Conservation (phyloP, 306 rosid species). For the Trifolium fragiferum region DNA sequence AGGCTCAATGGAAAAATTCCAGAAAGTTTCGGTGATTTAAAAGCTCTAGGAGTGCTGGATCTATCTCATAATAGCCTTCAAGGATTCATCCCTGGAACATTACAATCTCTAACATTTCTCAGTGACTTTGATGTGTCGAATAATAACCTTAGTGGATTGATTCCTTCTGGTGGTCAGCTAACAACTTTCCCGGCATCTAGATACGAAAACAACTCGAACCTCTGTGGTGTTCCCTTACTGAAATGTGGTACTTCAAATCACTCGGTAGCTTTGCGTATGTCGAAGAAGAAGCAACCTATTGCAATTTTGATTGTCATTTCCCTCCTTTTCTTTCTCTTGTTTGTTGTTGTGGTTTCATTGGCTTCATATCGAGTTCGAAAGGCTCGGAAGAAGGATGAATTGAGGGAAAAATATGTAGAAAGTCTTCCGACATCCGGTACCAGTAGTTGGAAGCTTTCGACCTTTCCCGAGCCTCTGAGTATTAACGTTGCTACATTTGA, state of each 20-base stretch:
- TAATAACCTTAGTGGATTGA: constrained; percentile 63
- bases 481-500: constrained; percentile 77
- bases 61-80: constrained; percentile 70
- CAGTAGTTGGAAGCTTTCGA: constrained; percentile 74
- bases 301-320: constrained; percentile 51
- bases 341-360: constrained; percentile 46
- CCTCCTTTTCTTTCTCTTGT: constrained; percentile 52
- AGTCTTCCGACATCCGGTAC: constrained; percentile 80
- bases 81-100: constrained; percentile 66
- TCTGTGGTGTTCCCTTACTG: constrained; percentile 70
- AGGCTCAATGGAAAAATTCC: constrained; percentile 64
- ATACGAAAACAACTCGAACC: constrained; percentile 71
- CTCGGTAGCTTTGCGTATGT: constrained; percentile 12
- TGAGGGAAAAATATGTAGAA: constrained; percentile 61
- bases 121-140: constrained; percentile 83
- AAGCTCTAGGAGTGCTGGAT: constrained; percentile 68
- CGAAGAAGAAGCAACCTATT: constrained; percentile 54
- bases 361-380: constrained; percentile 52
- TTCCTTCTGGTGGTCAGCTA: constrained; percentile 82
- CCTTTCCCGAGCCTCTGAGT: constrained; percentile 73
- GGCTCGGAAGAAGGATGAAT: constrained; percentile 46
- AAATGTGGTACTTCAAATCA: constrained; percentile 48
- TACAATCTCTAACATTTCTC: constrained; percentile 69
- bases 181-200: constrained; percentile 73
- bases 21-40: constrained; percentile 65